A percentile compares a stretch with the other conserved stretches of the same genome.
Evolutionary conservation across 2,329 filamentous ascomycete genomes (phyloP).

Genomic region (Gyromitra esculenta): DNA sequence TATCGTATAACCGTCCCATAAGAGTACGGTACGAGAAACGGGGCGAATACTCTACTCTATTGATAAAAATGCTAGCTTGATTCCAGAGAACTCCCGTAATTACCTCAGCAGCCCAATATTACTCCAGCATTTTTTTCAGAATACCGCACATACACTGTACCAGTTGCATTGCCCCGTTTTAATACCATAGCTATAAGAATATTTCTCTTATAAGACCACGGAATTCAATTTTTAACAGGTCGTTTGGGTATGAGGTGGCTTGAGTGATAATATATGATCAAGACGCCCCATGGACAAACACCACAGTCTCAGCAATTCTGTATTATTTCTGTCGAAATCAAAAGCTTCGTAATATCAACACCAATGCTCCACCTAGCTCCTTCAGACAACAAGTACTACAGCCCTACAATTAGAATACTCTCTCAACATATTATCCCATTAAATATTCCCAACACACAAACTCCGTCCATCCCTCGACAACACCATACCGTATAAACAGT

Average conservation of each 20-base stretch:
- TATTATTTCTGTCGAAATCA: background rate
- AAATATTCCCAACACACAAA: constrained; percentile 12
- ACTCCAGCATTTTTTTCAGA: too few species aligned
- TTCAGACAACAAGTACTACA: background rate
- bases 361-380: background rate
- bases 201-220: too few species aligned
- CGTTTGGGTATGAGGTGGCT: too few species aligned
- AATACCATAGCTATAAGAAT: too few species aligned
- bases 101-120: background rate
- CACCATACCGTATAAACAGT: constrained; percentile 12
- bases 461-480: background rate
- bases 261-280: background rate
- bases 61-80: background rate
- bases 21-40: too few species aligned
- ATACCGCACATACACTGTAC: too few species aligned
- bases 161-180: too few species aligned
- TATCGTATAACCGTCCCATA: too few species aligned
- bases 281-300: too few species aligned
- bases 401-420: background rate
- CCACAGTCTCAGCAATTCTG: background rate
- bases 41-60: too few species aligned
- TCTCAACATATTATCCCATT: constrained; percentile 5
- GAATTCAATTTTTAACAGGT: too few species aligned
- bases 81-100: background rate
- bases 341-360: background rate